Percentiles rank a stretch among this genome's conserved stretches.
phyloP scores from a whole-genome alignment of 768 basidiomycete species.

The Mycena leptocephala region DNA sequence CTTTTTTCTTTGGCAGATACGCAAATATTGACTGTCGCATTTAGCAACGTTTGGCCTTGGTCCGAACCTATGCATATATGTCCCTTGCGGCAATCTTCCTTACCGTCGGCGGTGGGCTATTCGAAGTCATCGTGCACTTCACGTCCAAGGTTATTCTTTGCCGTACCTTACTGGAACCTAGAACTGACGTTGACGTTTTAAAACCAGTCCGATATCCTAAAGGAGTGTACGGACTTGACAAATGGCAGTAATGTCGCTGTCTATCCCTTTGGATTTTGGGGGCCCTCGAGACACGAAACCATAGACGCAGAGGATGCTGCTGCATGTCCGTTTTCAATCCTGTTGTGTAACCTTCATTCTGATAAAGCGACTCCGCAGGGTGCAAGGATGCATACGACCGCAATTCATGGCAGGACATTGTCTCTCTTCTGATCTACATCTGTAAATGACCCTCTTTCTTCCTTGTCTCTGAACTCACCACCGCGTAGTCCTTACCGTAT shows the following conservation, averaged over 20 bases:
- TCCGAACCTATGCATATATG: slow-evolving; percentile 72
- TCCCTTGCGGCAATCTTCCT: slow-evolving; percentile 65
- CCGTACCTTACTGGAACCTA: no score
- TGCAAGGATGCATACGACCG: slow-evolving; percentile 74
- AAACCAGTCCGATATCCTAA: slow-evolving; percentile 70
- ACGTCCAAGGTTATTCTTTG: slow-evolving; percentile 68
- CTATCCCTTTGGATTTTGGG: slow-evolving; percentile 71
- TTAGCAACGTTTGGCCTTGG: slow-evolving; percentile 70
- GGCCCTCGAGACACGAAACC: slow-evolving; percentile 52
- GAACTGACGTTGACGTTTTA: not conserved
- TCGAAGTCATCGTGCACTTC: slow-evolving; percentile 78
- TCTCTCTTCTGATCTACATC: slow-evolving; percentile 72
- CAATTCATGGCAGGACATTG: slow-evolving; percentile 79
- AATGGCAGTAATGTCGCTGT: slow-evolving; percentile 47
- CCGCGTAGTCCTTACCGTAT: slow-evolving; percentile 63
- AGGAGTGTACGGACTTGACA: slow-evolving; percentile 64
- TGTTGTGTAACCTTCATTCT: not conserved
- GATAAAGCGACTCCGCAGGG: slow-evolving; percentile 58
- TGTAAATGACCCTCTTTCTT: slow-evolving; percentile 58
- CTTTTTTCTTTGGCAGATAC: not conserved
- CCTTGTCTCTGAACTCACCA: not conserved
- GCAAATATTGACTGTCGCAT: not conserved
- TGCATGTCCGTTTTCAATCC: slow-evolving; percentile 57
- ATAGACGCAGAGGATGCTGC: slow-evolving; percentile 58
- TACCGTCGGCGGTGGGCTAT: slow-evolving; percentile 66